Evolutionary conservation across 169 alveolate genomes (phyloP).

Genomic region (Cryptosporidium viatorum): DNA sequence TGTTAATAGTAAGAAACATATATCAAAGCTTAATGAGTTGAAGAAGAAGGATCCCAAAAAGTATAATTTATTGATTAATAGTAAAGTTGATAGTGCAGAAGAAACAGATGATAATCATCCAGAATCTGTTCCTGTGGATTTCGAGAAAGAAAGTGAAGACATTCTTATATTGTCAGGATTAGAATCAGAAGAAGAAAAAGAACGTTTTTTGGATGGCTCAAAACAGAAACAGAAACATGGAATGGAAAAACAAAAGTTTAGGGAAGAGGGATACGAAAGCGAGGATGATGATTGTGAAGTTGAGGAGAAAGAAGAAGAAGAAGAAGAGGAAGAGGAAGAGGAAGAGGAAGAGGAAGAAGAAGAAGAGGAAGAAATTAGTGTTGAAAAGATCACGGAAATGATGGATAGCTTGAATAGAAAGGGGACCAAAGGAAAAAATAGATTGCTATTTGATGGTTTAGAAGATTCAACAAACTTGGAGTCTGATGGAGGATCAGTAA

Average conservation of each 20-base stretch:
- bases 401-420: slow-evolving; percentile 37
- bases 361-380: slow-evolving; percentile 13
- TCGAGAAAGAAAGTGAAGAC: not conserved
- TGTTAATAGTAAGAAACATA: slow-evolving; percentile 81
- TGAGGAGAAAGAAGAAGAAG: not conserved
- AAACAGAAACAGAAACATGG: no score
- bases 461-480: not conserved
- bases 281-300: no score
- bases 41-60: not conserved
- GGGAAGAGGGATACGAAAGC: no score
- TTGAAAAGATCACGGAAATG: slow-evolving; percentile 37
- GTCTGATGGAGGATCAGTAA: not conserved
- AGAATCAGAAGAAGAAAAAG: not conserved
- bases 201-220: not conserved
- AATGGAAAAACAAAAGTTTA: no score
- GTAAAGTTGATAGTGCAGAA: slow-evolving; percentile 14
- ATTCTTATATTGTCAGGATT: not conserved
- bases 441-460: not conserved
- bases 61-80: not conserved
- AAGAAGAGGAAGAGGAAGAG: not conserved
- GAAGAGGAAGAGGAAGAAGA: not conserved
- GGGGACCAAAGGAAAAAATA: not conserved
- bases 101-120: slow-evolving; percentile 25
- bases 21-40: slow-evolving; percentile 67
- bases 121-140: not conserved